Percentiles rank a stretch among this genome's conserved stretches.
Conservation (phyloP, 2,329 filamentous ascomycete species). For the Fusarium sp. region DNA sequence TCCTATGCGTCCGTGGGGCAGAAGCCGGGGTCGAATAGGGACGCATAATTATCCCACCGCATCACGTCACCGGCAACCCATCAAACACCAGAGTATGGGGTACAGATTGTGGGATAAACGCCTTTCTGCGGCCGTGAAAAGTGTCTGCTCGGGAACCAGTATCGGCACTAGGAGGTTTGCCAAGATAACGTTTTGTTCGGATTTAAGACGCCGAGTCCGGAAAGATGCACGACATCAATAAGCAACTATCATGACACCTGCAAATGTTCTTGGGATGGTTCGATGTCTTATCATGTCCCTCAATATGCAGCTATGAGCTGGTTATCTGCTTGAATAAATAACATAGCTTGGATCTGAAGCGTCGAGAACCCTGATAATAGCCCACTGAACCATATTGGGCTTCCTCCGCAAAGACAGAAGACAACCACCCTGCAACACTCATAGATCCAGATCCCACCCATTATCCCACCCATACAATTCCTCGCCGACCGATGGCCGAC, state of each 20-base stretch:
- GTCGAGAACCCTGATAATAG: not conserved
- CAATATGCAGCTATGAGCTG: too few species aligned
- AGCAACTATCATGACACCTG: not conserved
- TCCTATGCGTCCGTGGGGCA: constrained; percentile 5
- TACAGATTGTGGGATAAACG: not conserved
- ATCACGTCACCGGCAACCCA: constrained; percentile 34
- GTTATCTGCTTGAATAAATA: too few species aligned
- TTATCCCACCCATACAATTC: not conserved
- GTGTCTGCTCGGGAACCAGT: not conserved
- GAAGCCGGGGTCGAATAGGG: not conserved
- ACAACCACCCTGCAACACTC: not conserved
- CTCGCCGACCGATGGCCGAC: not conserved
- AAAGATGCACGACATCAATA: not conserved
- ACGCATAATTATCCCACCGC: constrained; percentile 32
- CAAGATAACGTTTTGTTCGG: not conserved
- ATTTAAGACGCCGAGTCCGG: not conserved
- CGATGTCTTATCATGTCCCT: not conserved
- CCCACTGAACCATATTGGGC: not conserved
- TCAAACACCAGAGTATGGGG: not conserved
- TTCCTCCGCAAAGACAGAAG: not conserved
- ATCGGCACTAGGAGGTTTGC: not conserved
- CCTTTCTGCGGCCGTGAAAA: not conserved
- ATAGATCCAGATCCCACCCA: not conserved
- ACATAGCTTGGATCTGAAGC: not conserved
- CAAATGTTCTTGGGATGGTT: not conserved